These are phyloP conservation scores for Cladosporium oxysporum DNA, from an alignment of 2,329 filamentous ascomycete species.

Conservation along the genomic window DNA sequence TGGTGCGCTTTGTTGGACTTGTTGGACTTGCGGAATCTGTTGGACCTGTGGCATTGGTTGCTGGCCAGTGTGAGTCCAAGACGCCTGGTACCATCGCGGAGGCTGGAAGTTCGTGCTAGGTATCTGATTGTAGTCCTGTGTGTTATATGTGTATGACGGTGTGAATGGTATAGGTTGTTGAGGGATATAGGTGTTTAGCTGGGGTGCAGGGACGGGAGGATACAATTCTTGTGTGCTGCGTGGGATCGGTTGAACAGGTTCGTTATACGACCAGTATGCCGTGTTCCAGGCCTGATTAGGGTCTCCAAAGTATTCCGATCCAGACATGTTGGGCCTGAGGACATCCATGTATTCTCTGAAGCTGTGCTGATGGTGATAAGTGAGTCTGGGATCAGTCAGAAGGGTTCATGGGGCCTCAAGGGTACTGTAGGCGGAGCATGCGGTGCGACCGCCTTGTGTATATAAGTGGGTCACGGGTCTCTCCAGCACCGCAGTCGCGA, in stretches of 20 bases:
- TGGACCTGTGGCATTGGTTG: not conserved
- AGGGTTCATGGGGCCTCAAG: not conserved
- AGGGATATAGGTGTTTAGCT: not conserved
- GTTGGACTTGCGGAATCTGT: not conserved
- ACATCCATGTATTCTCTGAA: constrained; percentile 1
- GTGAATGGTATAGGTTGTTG: constrained; percentile 2
- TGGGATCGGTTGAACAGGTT: not conserved
- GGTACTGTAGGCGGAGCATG: not conserved
- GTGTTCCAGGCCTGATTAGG: constrained; percentile 13
- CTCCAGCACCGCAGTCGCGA: not conserved
- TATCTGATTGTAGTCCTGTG: not conserved
- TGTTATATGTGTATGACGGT: not conserved
- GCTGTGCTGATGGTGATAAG: not conserved
- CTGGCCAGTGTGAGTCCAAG: not conserved
- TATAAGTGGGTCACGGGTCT: not conserved
- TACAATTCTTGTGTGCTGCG: not conserved
- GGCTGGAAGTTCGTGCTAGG: not conserved
- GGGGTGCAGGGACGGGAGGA: constrained; percentile 1
- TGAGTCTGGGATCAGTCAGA: constrained; percentile 7
- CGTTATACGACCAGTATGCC: constrained; percentile 14
- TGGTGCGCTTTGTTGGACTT: not conserved
- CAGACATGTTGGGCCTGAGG: not conserved
- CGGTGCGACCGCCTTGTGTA: not conserved
- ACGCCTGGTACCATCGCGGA: constrained; percentile 10
- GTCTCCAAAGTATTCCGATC: constrained; percentile 13